Evolutionary conservation across 2,329 filamentous ascomycete species (phyloP).

Genomic region (Elsinoe australis): DNA sequence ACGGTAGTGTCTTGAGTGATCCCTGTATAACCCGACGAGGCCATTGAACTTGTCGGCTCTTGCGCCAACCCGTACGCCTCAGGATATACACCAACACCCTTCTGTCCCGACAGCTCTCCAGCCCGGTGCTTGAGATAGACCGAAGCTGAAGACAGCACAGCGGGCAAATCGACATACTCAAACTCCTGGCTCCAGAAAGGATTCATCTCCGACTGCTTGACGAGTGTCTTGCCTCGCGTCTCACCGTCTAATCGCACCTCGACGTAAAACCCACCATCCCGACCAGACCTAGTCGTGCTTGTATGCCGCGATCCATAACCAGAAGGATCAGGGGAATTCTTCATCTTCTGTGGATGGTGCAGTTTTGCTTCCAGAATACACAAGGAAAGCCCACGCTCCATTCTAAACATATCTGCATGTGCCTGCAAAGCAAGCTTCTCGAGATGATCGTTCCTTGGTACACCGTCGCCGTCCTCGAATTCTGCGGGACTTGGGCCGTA

Average conservation of each 20-base stretch:
- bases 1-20: constrained; percentile 45
- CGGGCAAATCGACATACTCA: constrained; percentile 66
- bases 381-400: constrained; percentile 54
- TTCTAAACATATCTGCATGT: constrained; percentile 56
- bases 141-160: constrained; percentile 59
- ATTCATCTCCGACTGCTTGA: constrained; percentile 61
- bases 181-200: constrained; percentile 80
- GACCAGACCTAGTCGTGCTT: constrained; percentile 14
- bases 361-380: constrained; percentile 47
- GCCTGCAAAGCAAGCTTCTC: constrained; percentile 28
- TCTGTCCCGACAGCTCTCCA: constrained; percentile 24
- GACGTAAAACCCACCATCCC: constrained; percentile 57
- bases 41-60: constrained; percentile 30
- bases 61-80: constrained; percentile 32
- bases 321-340: constrained; percentile 11
- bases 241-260: constrained; percentile 76
- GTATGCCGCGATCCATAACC: constrained; percentile 11
- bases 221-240: constrained; percentile 65
- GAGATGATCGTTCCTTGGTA: constrained; percentile 15
- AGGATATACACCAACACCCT: constrained; percentile 16
- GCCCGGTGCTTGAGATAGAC: constrained; percentile 61
- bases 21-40: constrained; percentile 35
- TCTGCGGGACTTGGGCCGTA: constrained; percentile 58
- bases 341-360: constrained; percentile 16
- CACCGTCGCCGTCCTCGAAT: constrained; percentile 30